phyloP scores from a whole-genome alignment of 1,284 basidiomycete genomes.

The Meripilus lineatus region DNA sequence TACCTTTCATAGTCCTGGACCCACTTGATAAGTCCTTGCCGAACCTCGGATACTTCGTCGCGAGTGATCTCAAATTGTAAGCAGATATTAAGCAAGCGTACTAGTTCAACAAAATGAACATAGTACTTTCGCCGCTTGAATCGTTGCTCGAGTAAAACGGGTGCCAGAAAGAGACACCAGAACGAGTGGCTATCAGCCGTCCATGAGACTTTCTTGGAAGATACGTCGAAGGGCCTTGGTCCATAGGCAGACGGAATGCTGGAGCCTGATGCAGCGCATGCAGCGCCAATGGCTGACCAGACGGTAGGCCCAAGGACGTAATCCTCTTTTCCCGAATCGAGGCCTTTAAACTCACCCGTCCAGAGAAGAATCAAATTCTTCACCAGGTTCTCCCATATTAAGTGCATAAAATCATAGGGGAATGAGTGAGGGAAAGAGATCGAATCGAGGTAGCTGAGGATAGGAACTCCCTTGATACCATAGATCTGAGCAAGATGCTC shows the following conservation, averaged over 20 bases:
- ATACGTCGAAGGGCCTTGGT: slow-evolving; percentile 31
- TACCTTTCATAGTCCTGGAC: slow-evolving; percentile 40
- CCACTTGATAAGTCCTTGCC: slow-evolving; percentile 33
- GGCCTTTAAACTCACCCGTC: slow-evolving; percentile 35
- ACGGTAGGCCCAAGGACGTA: slow-evolving; percentile 27
- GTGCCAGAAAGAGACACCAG: slow-evolving; percentile 36
- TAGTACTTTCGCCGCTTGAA: slow-evolving; percentile 32
- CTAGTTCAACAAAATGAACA: slow-evolving; percentile 37
- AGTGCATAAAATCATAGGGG: slow-evolving; percentile 45
- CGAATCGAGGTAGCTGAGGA: slow-evolving; percentile 27
- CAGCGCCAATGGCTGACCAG: slow-evolving; percentile 37
- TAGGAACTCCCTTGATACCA: slow-evolving; percentile 44
- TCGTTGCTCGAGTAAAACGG: slow-evolving; percentile 29
- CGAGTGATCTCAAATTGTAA: slow-evolving; percentile 35
- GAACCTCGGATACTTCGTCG: slow-evolving; percentile 28
- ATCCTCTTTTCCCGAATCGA: slow-evolving; percentile 26
- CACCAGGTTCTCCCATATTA: slow-evolving; percentile 38
- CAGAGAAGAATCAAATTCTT: slow-evolving; percentile 36
- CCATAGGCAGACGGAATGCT: slow-evolving; percentile 39
- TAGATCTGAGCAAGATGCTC: slow-evolving; percentile 28
- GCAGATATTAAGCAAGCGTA: slow-evolving; percentile 34
- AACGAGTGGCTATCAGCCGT: slow-evolving; percentile 33
- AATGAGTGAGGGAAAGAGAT: slow-evolving; percentile 37
- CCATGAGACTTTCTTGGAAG: too few relatives aligned
- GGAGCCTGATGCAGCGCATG: slow-evolving; percentile 22